Evolutionary conservation across 257 asterid genomes (phyloP), one percentile per base, ranked within the genome.

Genomic region (Nicotiana tabacum): DNA sequence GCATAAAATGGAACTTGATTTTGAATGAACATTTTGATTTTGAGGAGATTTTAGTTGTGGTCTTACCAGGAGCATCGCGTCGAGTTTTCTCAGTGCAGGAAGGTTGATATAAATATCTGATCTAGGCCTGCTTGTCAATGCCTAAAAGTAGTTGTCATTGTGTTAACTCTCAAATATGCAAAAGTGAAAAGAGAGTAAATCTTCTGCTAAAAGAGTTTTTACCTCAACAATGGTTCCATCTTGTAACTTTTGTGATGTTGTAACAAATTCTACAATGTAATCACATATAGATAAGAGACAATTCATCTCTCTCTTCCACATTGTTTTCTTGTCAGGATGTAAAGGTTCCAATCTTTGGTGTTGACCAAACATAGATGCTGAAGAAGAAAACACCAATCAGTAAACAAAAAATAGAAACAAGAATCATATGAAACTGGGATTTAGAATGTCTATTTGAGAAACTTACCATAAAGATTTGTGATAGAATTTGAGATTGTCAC

Each of bases 241-340:
- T 84, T 85, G 86, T 24, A 87, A 81, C 69, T 74, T 83, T 67
- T 94, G 97, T 66, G 90, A 78, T 15, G 92, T 83, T 4, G 97
- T 94, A 24, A 88, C 86, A 57, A 91, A 86, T 82, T 95, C 97
- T 9, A 92, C 89, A 2, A 95, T 95, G 88, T 89, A 91, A 84
- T 95, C 97, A 84, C 99, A 92, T 1, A 92, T 90, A 60, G 94
- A 92, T 72, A 92, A 56, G 60, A 93, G 87, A 78, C 97, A 95
- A 32, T 89, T 90, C 97, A 93, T 95, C 88, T 93, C 99, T 89
- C 97, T 90, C 83, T 87, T 92, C 99, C 98, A 95, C 95, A 90
- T 93, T 83, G 84, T 24, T 81, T 89, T 92, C 88, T 90, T 93
- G 21, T 93, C 97, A 17, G 64, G 81, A 78, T 85, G 89, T 85